Evolutionary conservation across 2,329 filamentous ascomycete species (phyloP).

Genomic region (Xylariomycetidae sp.): DNA sequence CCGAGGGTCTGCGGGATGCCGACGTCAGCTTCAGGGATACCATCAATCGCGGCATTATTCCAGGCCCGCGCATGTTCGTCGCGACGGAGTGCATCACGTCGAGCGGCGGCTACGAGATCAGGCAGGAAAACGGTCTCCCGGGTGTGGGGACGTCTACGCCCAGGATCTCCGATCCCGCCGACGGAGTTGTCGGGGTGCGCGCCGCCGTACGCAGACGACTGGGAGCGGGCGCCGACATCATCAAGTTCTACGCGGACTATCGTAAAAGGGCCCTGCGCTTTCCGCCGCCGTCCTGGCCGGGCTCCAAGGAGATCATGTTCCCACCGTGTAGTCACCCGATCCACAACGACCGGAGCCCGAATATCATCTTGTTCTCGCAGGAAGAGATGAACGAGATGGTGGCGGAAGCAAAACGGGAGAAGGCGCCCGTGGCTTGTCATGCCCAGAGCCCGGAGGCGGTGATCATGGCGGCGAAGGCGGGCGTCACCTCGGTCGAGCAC

Average conservation of each 20-base stretch:
- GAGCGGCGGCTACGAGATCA: constrained; percentile 44
- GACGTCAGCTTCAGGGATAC: constrained; percentile 49
- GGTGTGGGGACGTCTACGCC: constrained; percentile 28
- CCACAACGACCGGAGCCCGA: constrained; percentile 30
- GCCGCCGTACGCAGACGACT: constrained; percentile 41
- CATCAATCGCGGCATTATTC: constrained; percentile 48
- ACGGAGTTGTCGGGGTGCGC: constrained; percentile 42
- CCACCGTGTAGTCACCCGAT: constrained; percentile 26
- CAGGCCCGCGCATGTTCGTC: constrained; percentile 52
- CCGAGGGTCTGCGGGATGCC: constrained; percentile 44
- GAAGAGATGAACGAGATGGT: constrained; percentile 48
- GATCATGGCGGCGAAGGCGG: constrained; percentile 40
- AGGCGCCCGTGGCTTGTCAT: constrained; percentile 40
- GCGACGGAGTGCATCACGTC: constrained; percentile 47
- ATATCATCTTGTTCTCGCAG: constrained; percentile 40
- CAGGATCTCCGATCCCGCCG: constrained; percentile 37
- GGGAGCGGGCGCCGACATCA: constrained; percentile 43
- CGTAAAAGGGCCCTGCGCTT: constrained; percentile 39
- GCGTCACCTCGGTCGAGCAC: constrained; percentile 45
- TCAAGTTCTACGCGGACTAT: constrained; percentile 51
- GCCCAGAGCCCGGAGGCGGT: constrained; percentile 36
- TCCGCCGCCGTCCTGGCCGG: constrained; percentile 25
- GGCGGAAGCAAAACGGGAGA: constrained; percentile 36
- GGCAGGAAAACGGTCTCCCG: constrained; percentile 37
- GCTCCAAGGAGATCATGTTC: constrained; percentile 27